Evolutionary conservation across 495 filamentous ascomycete species (phyloP).

Genomic region (Bacidia rubella): DNA sequence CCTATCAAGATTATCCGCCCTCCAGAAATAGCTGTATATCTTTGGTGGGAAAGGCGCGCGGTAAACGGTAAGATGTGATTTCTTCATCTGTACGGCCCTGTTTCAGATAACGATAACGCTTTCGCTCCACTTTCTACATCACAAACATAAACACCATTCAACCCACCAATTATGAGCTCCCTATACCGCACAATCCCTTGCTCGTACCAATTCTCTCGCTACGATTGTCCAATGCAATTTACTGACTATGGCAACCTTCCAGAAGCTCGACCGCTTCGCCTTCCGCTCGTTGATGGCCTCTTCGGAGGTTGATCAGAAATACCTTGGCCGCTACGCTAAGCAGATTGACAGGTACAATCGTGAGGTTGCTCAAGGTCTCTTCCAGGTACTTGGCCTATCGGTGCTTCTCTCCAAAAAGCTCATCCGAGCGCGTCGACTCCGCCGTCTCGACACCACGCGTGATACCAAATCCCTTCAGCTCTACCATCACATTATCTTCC

Average conservation of each 20-base stretch:
- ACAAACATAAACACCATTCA: neutral
- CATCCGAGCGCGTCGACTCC: slow-evolving; percentile 65
- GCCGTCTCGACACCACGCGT: slow-evolving; percentile 66
- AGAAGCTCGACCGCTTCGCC: slow-evolving; percentile 11
- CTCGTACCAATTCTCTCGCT: neutral
- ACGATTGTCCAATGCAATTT: neutral
- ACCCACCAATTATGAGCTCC: neutral
- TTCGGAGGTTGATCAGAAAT: slow-evolving; percentile 94
- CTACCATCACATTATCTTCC: slow-evolving; percentile 83
- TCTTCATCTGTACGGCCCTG: neutral
- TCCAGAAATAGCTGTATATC: neutral
- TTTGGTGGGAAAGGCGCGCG: slow-evolving; percentile 6
- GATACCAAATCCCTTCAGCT: slow-evolving; percentile 70
- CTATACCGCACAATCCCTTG: neutral
- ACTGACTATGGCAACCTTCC: slow-evolving; percentile 7
- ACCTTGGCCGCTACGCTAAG: slow-evolving; percentile 74
- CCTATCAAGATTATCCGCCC: neutral
- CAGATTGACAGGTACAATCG: slow-evolving; percentile 56
- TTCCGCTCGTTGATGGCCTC: slow-evolving; percentile 65
- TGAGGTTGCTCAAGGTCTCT: slow-evolving; percentile 65
- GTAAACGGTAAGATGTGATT: slow-evolving; percentile 15
- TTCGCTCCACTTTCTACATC: neutral
- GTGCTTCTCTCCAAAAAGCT: slow-evolving; percentile 79
- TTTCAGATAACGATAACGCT: slow-evolving; percentile 3
- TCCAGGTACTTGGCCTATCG: slow-evolving; percentile 80